A percentile compares a stretch with the other conserved stretches of the same genome.
These are phyloP conservation scores for Aspergillus tubingensis DNA, from an alignment of 2,329 filamentous ascomycete species.

Conservation along the genomic window DNA sequence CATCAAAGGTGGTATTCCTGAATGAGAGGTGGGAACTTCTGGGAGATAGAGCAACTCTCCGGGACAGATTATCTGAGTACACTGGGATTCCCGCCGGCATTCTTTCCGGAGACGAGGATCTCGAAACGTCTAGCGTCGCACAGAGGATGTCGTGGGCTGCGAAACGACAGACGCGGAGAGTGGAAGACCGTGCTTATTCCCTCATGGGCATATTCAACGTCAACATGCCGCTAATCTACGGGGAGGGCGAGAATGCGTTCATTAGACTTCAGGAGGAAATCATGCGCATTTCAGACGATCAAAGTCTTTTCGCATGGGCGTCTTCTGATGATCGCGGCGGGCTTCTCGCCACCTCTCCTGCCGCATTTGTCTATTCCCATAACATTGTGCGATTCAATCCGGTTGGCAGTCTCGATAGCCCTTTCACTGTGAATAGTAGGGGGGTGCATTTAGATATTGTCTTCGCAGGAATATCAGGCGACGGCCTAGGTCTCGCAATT, in stretches of 20 bases:
- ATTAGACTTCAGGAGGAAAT: not conserved
- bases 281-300: not conserved
- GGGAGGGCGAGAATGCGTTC: not conserved
- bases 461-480: slow-evolving; percentile 1
- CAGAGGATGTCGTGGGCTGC: not conserved
- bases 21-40: not conserved
- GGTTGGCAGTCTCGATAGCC: not conserved
- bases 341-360: not conserved
- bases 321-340: not conserved
- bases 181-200: not conserved
- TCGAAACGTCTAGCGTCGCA: not conserved
- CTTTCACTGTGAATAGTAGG: not conserved
- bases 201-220: not conserved
- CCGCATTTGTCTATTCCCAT: not conserved
- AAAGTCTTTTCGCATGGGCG: not conserved
- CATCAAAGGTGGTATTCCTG: not conserved
- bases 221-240: not conserved
- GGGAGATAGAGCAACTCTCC: not conserved
- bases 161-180: not conserved
- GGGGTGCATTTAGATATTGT: slow-evolving; percentile 16
- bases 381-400: not conserved
- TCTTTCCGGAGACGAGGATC: not conserved
- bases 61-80: not conserved
- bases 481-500: not conserved
- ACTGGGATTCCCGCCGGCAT: not conserved